Evolutionary conservation across 2,329 filamentous ascomycete genomes (phyloP).

Genomic region (Seiridium unicorne): DNA sequence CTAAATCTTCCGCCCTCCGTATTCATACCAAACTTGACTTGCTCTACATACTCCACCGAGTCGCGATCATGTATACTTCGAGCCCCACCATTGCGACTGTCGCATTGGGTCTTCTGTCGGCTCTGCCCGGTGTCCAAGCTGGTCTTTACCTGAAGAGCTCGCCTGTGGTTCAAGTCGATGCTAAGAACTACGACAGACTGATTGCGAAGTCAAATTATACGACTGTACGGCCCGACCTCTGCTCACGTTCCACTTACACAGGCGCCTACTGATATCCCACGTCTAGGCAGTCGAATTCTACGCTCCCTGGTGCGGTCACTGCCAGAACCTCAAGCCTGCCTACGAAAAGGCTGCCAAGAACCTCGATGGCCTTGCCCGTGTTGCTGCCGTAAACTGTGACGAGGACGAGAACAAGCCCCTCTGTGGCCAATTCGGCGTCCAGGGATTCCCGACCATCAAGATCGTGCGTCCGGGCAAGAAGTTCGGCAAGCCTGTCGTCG

Average conservation of each 20-base stretch:
- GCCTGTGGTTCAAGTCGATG: slow-evolving; percentile 78
- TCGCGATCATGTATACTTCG: slow-evolving; percentile 46
- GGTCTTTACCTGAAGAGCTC: slow-evolving; percentile 82
- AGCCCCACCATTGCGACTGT: slow-evolving; percentile 52
- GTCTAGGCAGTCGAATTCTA: slow-evolving; percentile 77
- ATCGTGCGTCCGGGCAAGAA: slow-evolving; percentile 85
- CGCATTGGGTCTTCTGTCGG: slow-evolving; percentile 62
- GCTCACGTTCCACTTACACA: not conserved
- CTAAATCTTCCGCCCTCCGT: slow-evolving; percentile 3
- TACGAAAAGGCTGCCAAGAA: slow-evolving; percentile 93
- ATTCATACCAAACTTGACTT: not conserved
- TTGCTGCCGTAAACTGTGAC: slow-evolving; percentile 93
- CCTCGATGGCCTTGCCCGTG: slow-evolving; percentile 88
- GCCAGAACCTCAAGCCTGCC: slow-evolving; percentile 89
- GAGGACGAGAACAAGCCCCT: slow-evolving; percentile 88
- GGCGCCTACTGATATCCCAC: slow-evolving; percentile 3
- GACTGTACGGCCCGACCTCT: slow-evolving; percentile 58
- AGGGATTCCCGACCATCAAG: slow-evolving; percentile 96
- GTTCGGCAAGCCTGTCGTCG: slow-evolving; percentile 69
- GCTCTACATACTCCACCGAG: slow-evolving; percentile 11
- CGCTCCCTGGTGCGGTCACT: slow-evolving; percentile 97
- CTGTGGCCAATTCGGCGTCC: slow-evolving; percentile 80
- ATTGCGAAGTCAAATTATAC: slow-evolving; percentile 90
- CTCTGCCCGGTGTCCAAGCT: slow-evolving; percentile 63
- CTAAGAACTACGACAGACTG: slow-evolving; percentile 75